phyloP scores from a whole-genome alignment of 768 basidiomycete genomes.

The Lyophyllum decastes region DNA sequence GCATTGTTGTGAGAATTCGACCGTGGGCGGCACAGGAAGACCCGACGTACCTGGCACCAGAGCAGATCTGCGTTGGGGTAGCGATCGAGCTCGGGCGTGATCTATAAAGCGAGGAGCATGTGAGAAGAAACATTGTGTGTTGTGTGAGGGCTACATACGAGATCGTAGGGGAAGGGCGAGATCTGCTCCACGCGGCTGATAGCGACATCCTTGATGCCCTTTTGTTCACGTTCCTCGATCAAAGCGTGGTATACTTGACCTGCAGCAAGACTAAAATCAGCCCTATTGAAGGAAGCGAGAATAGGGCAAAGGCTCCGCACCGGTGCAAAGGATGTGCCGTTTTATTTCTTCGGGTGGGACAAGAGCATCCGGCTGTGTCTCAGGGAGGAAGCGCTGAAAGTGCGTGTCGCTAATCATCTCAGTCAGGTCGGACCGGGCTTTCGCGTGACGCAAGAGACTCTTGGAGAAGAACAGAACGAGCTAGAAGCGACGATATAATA shows the following conservation, averaged over 20 bases:
- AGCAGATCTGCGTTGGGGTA: slow-evolving; percentile 94
- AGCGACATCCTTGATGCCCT: slow-evolving; percentile 89
- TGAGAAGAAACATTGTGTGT: not conserved
- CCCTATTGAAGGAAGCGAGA: slow-evolving; percentile 1
- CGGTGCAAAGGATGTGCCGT: slow-evolving; percentile 89
- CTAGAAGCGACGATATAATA: slow-evolving; percentile 32
- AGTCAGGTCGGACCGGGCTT: slow-evolving; percentile 79
- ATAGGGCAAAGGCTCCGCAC: slow-evolving; percentile 30
- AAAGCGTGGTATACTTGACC: slow-evolving; percentile 96
- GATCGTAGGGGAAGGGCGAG: slow-evolving; percentile 96
- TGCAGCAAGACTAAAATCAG: slow-evolving; percentile 19
- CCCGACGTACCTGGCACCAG: slow-evolving; percentile 79
- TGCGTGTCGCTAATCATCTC: slow-evolving; percentile 89
- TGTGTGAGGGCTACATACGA: slow-evolving; percentile 48
- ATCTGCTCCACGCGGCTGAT: slow-evolving; percentile 95
- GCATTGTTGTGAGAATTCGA: not conserved
- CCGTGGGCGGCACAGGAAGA: not conserved
- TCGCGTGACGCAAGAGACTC: slow-evolving; percentile 91
- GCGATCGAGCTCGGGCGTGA: slow-evolving; percentile 92
- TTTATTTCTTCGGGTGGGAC: slow-evolving; percentile 84
- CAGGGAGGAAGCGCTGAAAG: slow-evolving; percentile 95
- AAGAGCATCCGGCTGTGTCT: slow-evolving; percentile 69
- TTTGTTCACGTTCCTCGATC: slow-evolving; percentile 86
- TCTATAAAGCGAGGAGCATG: slow-evolving; percentile 35
- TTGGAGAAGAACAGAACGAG: slow-evolving; percentile 98